These are phyloP conservation scores for Chimonanthus salicifolius DNA, from an alignment of 164 flowering plant genomes.

Conservation along the genomic window DNA sequence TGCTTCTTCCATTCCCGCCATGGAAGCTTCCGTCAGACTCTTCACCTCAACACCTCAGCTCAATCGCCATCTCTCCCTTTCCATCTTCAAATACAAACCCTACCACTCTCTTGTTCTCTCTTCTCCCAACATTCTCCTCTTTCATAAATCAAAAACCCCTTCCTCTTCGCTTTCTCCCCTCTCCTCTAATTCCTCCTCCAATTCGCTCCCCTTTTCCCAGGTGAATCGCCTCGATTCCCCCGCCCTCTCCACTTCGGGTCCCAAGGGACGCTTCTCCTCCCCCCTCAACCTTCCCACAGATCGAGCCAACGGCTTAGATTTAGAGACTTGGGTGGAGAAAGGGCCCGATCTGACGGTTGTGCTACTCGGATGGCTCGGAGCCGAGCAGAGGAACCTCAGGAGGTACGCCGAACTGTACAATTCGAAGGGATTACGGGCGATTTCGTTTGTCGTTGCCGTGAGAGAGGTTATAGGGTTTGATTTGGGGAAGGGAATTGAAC, in stretches of 20 bases:
- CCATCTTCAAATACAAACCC: conserved; percentile 8
- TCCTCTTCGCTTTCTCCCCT: conserved; percentile 17
- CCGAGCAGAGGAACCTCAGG: conserved; percentile 65
- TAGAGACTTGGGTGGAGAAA: conserved; percentile 8
- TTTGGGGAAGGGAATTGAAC: conserved; percentile 52
- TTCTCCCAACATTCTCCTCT: conserved; percentile 4
- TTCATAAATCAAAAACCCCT: conserved; percentile 1
- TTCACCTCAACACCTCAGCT: conserved; percentile 1
- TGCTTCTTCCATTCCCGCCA: conserved; percentile 16
- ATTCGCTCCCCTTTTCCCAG: neutral
- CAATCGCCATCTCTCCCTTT: conserved; percentile 8
- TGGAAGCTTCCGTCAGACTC: conserved; percentile 46
- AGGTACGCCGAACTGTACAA: conserved; percentile 76
- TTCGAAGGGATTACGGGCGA: conserved; percentile 54
- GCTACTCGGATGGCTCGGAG: conserved; percentile 90
- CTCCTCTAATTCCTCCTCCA: conserved; percentile 19
- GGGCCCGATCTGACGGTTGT: conserved; percentile 49
- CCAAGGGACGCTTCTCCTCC: conserved; percentile 11
- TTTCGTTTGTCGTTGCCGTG: conserved; percentile 62
- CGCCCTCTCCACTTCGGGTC: conserved; percentile 8
- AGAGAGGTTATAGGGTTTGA: conserved; percentile 53
- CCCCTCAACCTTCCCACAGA: conserved; percentile 4
- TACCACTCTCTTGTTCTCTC: conserved; percentile 4
- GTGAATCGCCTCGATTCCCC: conserved; percentile 3
- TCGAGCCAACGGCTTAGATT: neutral